Evolutionary conservation across 2,329 filamentous ascomycete genomes (phyloP), one percentile per base, ranked within the genome.

Genomic region (Boeremia exigua): DNA sequence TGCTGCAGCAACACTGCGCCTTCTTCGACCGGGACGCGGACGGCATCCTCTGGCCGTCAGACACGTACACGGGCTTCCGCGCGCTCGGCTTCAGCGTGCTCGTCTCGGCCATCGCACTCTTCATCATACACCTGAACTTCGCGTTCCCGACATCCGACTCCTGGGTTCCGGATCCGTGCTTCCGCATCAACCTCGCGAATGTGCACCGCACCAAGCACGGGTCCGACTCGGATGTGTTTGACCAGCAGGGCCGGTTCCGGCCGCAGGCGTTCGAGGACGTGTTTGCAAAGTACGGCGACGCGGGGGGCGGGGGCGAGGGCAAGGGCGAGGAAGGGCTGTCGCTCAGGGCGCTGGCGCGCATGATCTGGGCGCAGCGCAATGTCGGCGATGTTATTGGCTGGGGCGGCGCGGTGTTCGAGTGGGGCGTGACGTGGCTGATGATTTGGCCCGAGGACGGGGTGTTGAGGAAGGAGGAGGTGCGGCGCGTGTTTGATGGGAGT

Each of bases 391-490:
- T 75, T 2, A 79, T 80, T 54, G 80, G 80, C 0, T 80, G 76
- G 79, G 72, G 69, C 30, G 80, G 78, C 1, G 72, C 75, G 0
- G 61, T 78, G 15, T 76, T 82, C 33, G 80, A 82, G 60, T 82
- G 66, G 78, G 62, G 78, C 2, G 81, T 81, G 0, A 81, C 81
- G 0, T 84, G 82, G 53, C 62, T 85, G 14, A 72, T 87, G 39
- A 71, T 85, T 6, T 82, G 80, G 80, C 83, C 84, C 0, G 77
- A 79, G 36, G 82, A 87, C 64, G 84, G 84, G 0, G 74, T 75
- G 46, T 79, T 86, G 72, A 77, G 71, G 64, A 87, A 87, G 70
- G 83, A 87, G 40, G 84, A 87, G 48, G 76, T 84, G 15, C 68
- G 81, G n/a, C 66, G 78, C 7, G 72, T 84, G 6, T 84, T 80